These are phyloP conservation scores for Brettanomyces naardenensis DNA, from an alignment of 805 yeast species.

Conservation along the genomic window DNA sequence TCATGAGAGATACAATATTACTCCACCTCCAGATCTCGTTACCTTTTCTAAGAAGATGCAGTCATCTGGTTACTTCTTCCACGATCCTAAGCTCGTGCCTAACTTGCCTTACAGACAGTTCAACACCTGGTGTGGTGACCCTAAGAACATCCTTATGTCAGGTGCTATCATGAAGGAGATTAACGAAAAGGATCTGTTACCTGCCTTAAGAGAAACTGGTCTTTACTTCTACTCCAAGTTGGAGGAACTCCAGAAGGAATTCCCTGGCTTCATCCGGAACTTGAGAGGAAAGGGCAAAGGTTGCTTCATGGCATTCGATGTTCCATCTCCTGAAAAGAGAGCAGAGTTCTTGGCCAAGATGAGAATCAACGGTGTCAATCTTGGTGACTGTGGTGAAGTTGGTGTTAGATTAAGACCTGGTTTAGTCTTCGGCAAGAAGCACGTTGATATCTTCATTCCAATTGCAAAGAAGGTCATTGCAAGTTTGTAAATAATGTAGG, in stretches of 20 bases:
- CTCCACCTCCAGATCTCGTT: conserved; percentile 75
- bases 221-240: conserved; percentile 54
- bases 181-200: conserved; percentile 48
- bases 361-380: conserved; percentile 62
- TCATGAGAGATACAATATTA: conserved; percentile 74
- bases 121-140: conserved; percentile 94
- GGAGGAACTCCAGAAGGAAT: conserved; percentile 41
- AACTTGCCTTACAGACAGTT: conserved; percentile 78
- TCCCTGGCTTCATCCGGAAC: conserved; percentile 44
- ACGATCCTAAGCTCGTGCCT: conserved; percentile 66
- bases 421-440: conserved; percentile 69
- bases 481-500: conserved; percentile 14
- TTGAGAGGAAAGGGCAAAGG: conserved; percentile 72
- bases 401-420: conserved; percentile 80
- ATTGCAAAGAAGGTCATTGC: conserved; percentile 31
- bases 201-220: conserved; percentile 55
- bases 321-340: conserved; percentile 46
- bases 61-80: conserved; percentile 82
- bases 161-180: conserved; percentile 66
- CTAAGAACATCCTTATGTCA: conserved; percentile 70
- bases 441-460: conserved; percentile 58
- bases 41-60: conserved; percentile 87
- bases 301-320: conserved; percentile 79
- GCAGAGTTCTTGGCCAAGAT: conserved; percentile 52
- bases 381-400: conserved; percentile 79